Conservation (phyloP, 2,329 filamentous ascomycete genomes). For the Diaporthe eres region DNA sequence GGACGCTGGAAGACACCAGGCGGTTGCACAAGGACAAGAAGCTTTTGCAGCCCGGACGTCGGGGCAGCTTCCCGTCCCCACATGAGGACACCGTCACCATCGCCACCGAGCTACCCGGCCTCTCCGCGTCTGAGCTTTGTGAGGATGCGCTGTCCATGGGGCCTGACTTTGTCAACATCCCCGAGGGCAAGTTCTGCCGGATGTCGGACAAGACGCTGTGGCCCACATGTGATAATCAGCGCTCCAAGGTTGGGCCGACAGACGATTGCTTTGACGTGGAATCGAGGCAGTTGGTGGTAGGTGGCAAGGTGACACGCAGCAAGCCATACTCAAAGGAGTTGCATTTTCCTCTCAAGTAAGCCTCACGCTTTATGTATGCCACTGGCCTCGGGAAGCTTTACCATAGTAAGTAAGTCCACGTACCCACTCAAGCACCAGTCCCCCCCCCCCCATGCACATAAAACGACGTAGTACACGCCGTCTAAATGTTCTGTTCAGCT, state of each 20-base stretch:
- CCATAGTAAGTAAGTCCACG: neutral
- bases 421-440: too few species aligned
- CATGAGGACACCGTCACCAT: conserved; percentile 3
- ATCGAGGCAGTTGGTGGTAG: neutral
- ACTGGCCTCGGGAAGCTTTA: neutral
- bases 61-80: neutral
- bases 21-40: neutral
- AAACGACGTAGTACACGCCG: too few species aligned
- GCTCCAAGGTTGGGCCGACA: neutral
- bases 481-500: too few species aligned
- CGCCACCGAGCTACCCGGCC: neutral
- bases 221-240: neutral
- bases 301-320: neutral
- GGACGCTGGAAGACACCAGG: neutral
- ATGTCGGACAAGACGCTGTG: conserved; percentile 27
- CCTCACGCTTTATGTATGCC: neutral
- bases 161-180: conserved; percentile 25
- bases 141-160: neutral
- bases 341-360: neutral
- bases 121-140: conserved; percentile 5
- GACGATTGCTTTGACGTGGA: conserved; percentile 17
- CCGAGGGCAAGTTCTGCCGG: conserved; percentile 21
- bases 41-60: neutral
- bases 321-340: neutral
- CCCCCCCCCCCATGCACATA: too few species aligned